Evolutionary conservation across 805 yeast genomes (phyloP), one percentile per base, ranked within the genome.

Genomic region (Wickerhamomyces bovis): DNA sequence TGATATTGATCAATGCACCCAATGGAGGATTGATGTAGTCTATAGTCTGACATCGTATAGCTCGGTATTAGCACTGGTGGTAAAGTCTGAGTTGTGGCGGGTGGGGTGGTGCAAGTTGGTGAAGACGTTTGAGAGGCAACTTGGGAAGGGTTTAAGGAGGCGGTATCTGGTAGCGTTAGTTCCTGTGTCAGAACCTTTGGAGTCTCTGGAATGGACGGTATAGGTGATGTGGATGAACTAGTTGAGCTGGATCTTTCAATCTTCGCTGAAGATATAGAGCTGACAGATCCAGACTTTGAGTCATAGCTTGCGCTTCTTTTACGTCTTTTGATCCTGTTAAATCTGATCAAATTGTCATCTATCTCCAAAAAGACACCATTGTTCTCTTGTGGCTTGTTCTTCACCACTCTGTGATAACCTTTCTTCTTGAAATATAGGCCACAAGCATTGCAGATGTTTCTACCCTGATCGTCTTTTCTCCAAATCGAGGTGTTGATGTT

Each of bases 401-500:
- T 52, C 9, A 48, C 43, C 1, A 47, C 40, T 13, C 57, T 45
- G 39, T 56, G 61, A 2, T 31, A 16, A 3, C 58, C 59, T 18
- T 55, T 58, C 48, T 55, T 56, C 48, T 89, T 90, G 57, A 84
- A 76, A 58, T 89, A 90, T 50, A 92, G 70, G 1, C 97, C 98
- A 70, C 98, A 90, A 0, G 98, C 98, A 64, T 90, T 90, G 67
- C 98, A 92, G 51, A 90, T 70, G 1, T 95, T 90, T 57, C 85
- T 82, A 1, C 97, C 97, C 46, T 83, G 82, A 0, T 92, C 85
- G 58, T 89, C 89, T 46, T 96, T 74, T 51, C 98, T 72, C 98
- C 98, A 90, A 16, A 90, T 65, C 0, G 98, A 97, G 0, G 98
- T 90, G 28, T 92, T 89, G 50, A 76, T 78, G 1, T 97, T 89